Base-by-base conservation (phyloP, 225 moss, liverwort and hornwort species). In the Lunularia cruciata region DNA sequence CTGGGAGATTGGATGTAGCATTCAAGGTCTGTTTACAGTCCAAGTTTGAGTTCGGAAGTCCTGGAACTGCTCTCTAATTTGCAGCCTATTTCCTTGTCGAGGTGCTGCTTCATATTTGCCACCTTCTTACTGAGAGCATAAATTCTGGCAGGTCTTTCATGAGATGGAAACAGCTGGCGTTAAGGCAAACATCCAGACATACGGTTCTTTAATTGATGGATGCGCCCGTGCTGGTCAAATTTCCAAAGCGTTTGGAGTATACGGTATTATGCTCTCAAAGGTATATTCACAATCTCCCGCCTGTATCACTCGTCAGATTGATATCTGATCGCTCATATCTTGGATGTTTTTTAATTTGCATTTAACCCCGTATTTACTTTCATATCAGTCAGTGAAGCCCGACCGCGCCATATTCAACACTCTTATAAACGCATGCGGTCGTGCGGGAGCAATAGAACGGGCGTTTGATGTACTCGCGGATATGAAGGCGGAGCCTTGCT, bases 261-360 rank as follows among this genome's bases (percentile, higher is more conserved):
- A 98, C 67, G 96, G 96, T 55, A 98, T 93, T 52, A 89, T 98
- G 96, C 79, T 98, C 28, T 83, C 92, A n/a, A 98, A 91, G 89
- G 96, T 98, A 54, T 30, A 30, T 34, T 63, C 9, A 15, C 20
- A 7, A 31, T 27, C 61, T n/a, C n/a, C n/a, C n/a, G 43, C 43
- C 43, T 43, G 43, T 16, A 10, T 6, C 35, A 33, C 16, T 1
- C 32, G 0, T 16, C 32, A 57, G 18, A 8, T 32, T 8, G 32
- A 32, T 0, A 18, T 57, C 12, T 58, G 34, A n/a, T 14, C 16
- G 4, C 18, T 2, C 19, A 15, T 18, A 13, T 62, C 11, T 35
- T 62, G 26, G 15, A 20, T 27, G 15, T 57, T 32, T 16, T 31
- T 3, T 4, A 4, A 5, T 18, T 32, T 15, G 33, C 6, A 19